These are phyloP conservation scores for Penicillium sp. DNA, from an alignment of 2,329 filamentous ascomycete genomes.

Conservation along the genomic window DNA sequence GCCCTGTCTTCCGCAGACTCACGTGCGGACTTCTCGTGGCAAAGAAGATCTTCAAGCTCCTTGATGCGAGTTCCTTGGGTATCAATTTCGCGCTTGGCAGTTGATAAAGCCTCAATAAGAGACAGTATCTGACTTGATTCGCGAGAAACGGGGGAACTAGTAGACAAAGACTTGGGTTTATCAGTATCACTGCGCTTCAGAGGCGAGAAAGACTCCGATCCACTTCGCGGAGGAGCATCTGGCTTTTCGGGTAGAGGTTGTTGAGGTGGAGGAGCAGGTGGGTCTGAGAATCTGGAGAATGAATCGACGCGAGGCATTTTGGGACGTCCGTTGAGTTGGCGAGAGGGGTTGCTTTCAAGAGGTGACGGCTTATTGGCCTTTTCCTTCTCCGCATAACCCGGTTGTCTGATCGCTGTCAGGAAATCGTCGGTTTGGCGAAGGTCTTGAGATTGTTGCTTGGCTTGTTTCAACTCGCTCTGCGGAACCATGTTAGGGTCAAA, in stretches of 20 bases:
- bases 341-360: constrained; percentile 48
- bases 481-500: constrained; percentile 29
- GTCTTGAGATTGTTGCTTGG: constrained; percentile 85
- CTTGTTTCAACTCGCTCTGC: constrained; percentile 87
- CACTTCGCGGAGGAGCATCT: constrained; percentile 60
- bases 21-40: constrained; percentile 78
- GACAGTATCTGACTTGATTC: constrained; percentile 78
- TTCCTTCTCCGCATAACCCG: constrained; percentile 64
- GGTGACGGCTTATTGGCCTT: constrained; percentile 51
- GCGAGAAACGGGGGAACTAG: constrained; percentile 50
- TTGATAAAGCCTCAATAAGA: constrained; percentile 81
- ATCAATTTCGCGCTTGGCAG: constrained; percentile 84
- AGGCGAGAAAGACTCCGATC: constrained; percentile 53
- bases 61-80: constrained; percentile 78
- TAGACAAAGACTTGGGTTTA: constrained; percentile 61
- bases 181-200: constrained; percentile 79
- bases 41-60: constrained; percentile 77
- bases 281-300: constrained; percentile 87
- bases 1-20: constrained; percentile 83
- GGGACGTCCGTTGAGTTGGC: constrained; percentile 51
- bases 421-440: constrained; percentile 82
- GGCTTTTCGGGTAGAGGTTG: constrained; percentile 94
- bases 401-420: constrained; percentile 74
- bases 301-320: constrained; percentile 67
- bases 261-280: constrained; percentile 89